Conservation (phyloP, 306 rosid genomes). For the Hylodesmum podocarpum region DNA sequence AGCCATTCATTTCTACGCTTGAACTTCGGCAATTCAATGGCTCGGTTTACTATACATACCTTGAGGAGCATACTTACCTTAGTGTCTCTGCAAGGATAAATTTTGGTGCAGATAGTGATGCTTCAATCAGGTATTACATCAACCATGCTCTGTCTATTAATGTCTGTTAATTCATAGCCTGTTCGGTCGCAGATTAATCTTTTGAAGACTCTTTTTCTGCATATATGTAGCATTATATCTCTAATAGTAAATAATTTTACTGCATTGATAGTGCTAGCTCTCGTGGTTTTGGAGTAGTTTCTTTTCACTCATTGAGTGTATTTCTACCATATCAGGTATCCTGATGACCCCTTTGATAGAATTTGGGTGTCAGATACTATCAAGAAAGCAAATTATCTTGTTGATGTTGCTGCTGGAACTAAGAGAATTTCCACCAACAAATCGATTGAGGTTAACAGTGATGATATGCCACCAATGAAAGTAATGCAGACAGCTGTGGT, state of each 20-base stretch:
- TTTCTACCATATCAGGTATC: constrained; percentile 68
- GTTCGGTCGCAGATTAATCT: neutral
- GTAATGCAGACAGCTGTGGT: constrained; percentile 99
- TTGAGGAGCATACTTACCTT: constrained; percentile 72
- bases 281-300: constrained; percentile 9
- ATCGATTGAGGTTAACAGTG: constrained; percentile 61
- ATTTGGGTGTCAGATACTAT: constrained; percentile 92
- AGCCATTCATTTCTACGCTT: constrained; percentile 92
- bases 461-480: constrained; percentile 77
- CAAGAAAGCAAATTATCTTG: constrained; percentile 93
- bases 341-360: constrained; percentile 95
- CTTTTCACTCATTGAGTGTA: constrained; percentile 6
- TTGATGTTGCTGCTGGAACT: constrained; percentile 90
- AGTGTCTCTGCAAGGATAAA: constrained; percentile 97
- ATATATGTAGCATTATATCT: neutral
- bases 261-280: neutral
- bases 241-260: neutral
- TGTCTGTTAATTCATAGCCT: constrained; percentile 7
- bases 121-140: constrained; percentile 64
- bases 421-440: constrained; percentile 68
- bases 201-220: neutral
- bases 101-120: constrained; percentile 83
- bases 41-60: constrained; percentile 65
- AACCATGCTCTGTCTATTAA: no score
- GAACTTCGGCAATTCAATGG: constrained; percentile 98